These are phyloP conservation scores for Phytophthora idaei DNA, from an alignment of 352 stramenopile genomes.

Conservation along the genomic window DNA sequence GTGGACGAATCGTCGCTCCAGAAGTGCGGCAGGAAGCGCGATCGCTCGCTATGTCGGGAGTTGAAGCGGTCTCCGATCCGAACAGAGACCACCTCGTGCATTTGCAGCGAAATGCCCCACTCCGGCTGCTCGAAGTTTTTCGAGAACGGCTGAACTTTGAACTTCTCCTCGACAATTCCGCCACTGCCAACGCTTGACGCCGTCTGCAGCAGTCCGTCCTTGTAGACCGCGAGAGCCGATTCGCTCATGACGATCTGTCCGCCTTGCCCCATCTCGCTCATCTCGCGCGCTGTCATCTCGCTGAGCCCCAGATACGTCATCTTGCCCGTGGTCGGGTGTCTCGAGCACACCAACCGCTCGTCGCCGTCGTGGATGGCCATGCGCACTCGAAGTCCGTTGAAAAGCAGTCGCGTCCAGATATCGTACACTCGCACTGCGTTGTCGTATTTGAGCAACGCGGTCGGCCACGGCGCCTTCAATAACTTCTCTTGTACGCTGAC, in stretches of 20 bases:
- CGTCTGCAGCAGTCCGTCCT: slow-evolving; percentile 40
- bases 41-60: slow-evolving; percentile 18
- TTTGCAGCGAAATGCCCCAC: slow-evolving; percentile 44
- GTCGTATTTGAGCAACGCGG: slow-evolving; percentile 47
- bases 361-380: slow-evolving; percentile 83
- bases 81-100: slow-evolving; percentile 46
- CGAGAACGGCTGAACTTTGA: slow-evolving; percentile 34
- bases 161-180: slow-evolving; percentile 30
- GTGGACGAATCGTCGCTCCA: slow-evolving; percentile 29
- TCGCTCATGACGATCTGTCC: slow-evolving; percentile 78
- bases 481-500: slow-evolving; percentile 72
- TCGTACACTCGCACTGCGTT: slow-evolving; percentile 54
- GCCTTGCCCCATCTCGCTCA: slow-evolving; percentile 66
- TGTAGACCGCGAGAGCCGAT: slow-evolving; percentile 49
- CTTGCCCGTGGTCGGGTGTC: slow-evolving; percentile 77
- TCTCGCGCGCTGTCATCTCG: slow-evolving; percentile 71
- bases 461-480: slow-evolving; percentile 61
- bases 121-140: slow-evolving; percentile 43
- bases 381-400: slow-evolving; percentile 73
- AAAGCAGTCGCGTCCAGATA: slow-evolving; percentile 62
- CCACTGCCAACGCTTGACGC: not conserved
- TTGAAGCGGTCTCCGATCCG: slow-evolving; percentile 51
- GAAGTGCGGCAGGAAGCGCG: slow-evolving; percentile 34
- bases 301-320: slow-evolving; percentile 77
- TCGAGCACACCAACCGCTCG: slow-evolving; percentile 62